phyloP scores from a whole-genome alignment of 2,329 filamentous ascomycete species.

The Pseudonectria foliicola region DNA sequence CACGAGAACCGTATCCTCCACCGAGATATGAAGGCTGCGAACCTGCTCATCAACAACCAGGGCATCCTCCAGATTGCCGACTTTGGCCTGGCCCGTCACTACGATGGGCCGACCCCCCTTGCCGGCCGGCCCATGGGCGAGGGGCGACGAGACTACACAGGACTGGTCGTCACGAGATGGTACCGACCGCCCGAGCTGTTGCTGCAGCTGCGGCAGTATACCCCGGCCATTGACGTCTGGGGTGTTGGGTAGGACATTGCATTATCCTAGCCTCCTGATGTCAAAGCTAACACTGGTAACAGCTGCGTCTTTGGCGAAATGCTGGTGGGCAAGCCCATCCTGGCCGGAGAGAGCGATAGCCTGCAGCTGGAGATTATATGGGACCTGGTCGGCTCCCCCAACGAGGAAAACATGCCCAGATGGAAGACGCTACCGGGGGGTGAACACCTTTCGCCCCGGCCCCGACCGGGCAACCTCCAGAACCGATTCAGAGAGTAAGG shows the following conservation, averaged over 20 bases:
- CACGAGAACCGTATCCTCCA: constrained; percentile 88
- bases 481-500: constrained; percentile 67
- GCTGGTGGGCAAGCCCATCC: constrained; percentile 87
- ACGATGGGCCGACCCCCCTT: constrained; percentile 75
- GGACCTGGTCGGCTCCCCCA: constrained; percentile 83
- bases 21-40: constrained; percentile 98
- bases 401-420: constrained; percentile 84
- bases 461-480: constrained; percentile 57
- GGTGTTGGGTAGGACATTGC: constrained; percentile 69
- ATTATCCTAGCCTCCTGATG: too few relatives aligned
- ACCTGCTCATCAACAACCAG: constrained; percentile 89
- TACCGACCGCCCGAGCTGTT: constrained; percentile 92
- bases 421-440: constrained; percentile 79
- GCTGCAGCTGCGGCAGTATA: constrained; percentile 81
- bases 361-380: constrained; percentile 94
- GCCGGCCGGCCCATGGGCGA: constrained; percentile 75
- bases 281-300: constrained; percentile 13
- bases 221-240: constrained; percentile 98
- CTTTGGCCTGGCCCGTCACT: constrained; percentile 90
- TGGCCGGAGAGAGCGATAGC: constrained; percentile 79
- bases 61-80: constrained; percentile 95
- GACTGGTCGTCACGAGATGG: constrained; percentile 94
- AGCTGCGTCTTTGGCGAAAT: constrained; percentile 99
- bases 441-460: constrained; percentile 61
- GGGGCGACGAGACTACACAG: constrained; percentile 85